Conservation (phyloP, 108 stramenopile species). For the Chaetoceros tenuissimus region DNA sequence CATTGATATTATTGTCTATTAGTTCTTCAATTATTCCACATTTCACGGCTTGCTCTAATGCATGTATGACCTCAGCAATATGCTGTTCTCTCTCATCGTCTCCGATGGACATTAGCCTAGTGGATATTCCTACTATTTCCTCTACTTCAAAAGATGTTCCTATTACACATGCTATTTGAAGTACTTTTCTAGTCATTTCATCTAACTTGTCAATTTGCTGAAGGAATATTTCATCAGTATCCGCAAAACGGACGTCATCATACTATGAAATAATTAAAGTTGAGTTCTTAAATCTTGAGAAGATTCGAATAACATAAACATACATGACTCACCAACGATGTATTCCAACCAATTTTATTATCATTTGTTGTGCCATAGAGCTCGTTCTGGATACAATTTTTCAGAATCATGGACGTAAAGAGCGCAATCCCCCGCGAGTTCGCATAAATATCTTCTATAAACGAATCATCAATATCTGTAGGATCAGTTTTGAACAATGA, state of each 20-base stretch:
- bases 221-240: slow-evolving; percentile 36
- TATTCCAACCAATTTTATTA: slow-evolving; percentile 25
- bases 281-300: too few relatives aligned
- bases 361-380: slow-evolving; percentile 20
- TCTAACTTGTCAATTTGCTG: slow-evolving; percentile 52
- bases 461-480: slow-evolving; percentile 31
- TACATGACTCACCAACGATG: too few relatives aligned
- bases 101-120: slow-evolving; percentile 24
- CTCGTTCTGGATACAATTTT: slow-evolving; percentile 28
- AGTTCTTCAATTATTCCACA: too few relatives aligned
- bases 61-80: too few relatives aligned
- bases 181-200: slow-evolving; percentile 25
- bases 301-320: too few relatives aligned
- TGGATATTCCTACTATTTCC: slow-evolving; percentile 31
- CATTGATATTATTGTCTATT: too few relatives aligned
- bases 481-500: slow-evolving; percentile 19
- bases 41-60: too few relatives aligned
- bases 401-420: slow-evolving; percentile 46
- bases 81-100: too few relatives aligned
- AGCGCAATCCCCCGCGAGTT: slow-evolving; percentile 58
- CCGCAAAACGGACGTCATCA: neutral
- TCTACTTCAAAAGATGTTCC: slow-evolving; percentile 39
- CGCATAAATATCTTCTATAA: slow-evolving; percentile 27
- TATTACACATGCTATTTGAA: slow-evolving; percentile 49
- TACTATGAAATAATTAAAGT: too few relatives aligned